Conservation (phyloP, 495 filamentous ascomycete species). For the Bacidia gigantensis region DNA sequence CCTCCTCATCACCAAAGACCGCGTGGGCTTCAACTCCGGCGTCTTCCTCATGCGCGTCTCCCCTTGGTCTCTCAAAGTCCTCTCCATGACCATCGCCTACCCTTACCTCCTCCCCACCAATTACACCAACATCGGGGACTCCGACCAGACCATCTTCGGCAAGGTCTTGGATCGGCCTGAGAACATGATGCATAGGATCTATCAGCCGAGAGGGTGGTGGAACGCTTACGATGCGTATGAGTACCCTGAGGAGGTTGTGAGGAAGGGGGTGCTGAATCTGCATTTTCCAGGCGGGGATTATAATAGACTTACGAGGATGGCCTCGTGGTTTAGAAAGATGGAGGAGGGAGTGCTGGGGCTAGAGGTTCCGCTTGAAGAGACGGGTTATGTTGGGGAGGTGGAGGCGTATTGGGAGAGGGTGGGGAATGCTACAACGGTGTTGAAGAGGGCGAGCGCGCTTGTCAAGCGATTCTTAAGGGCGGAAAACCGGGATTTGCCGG, state of each 20-base stretch:
- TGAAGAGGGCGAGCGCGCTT: neutral
- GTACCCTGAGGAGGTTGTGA: neutral
- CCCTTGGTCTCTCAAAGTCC: neutral
- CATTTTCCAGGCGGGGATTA: neutral
- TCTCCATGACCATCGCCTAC: neutral
- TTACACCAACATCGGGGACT: neutral
- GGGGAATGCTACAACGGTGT: neutral
- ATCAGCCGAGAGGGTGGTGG: neutral
- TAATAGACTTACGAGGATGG: neutral
- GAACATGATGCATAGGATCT: neutral
- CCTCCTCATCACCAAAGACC: neutral
- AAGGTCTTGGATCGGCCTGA: neutral
- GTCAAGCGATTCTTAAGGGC: neutral
- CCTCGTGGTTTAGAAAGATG: neutral
- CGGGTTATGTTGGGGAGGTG: neutral
- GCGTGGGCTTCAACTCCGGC: neutral
- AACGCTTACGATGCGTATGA: neutral
- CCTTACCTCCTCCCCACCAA: neutral
- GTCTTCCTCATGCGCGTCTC: neutral
- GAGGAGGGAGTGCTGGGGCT: neutral
- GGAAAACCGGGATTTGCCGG: neutral
- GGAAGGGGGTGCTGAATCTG: neutral
- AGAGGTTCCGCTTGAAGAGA: neutral
- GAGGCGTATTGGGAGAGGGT: neutral
- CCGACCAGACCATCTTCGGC: neutral